Base-by-base conservation (phyloP, 306 rosid genomes). In the Mimosa bimucronata region DNA sequence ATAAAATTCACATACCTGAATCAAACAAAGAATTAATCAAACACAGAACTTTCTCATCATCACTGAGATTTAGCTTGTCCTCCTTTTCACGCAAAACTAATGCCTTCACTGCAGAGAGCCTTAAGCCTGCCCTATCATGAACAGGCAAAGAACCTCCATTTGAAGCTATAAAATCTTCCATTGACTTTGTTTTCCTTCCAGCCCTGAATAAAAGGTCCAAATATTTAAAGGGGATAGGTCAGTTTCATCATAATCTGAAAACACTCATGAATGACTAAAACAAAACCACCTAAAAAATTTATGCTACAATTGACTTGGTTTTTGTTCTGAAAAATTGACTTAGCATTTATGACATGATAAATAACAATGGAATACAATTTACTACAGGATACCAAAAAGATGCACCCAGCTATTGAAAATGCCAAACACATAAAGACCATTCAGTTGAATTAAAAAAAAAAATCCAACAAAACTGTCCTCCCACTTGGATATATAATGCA, bases 81-180 rank as follows among this genome's bases (percentile, higher is more conserved):
- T 95, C 98, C 89, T 90, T 95, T 73, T 91, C 99, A 64, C 90
- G 93, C 71, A 93, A 82, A 79, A 95, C 87, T 83, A 95, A 83
- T 8, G 97, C 94, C 88, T 90, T 95, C 86, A 95, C 83, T 3
- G 93, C 84, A 66, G 96, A 88, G 80, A 95, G 89, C 85, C 89
- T 89, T 74, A 95, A 83, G 66, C 97, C 91, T 18, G 89, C 74
- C 85, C 88, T 93, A 82, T 91, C 99, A 85, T 83, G 88, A 75
- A 80, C 82, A 60, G 97, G 89, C 62, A 93, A 93, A 68, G 94
- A 88, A 78, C 79, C 80, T 78, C 80, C 83, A 62, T 97, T 67
- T 81, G 94, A 88, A 26, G 89, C 88, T 83, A 86, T 70, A 79
- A 90, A 86, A 81, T 92, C 97, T 77, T 96, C 90, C 94, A 96